Conservation (phyloP, 179 eudicot species). For the Pouteria campechiana region DNA sequence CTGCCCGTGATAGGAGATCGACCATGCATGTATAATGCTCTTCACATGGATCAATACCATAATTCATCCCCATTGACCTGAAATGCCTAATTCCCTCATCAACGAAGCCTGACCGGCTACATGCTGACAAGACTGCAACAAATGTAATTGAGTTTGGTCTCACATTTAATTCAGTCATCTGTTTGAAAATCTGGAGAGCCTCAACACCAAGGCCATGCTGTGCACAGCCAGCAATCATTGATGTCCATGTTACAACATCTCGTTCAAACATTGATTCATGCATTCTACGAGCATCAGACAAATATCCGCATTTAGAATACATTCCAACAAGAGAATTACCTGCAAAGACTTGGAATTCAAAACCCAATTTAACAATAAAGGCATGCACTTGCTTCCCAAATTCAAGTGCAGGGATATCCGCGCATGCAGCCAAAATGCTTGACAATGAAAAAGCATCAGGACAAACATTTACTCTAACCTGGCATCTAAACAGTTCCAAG, state of each 20-base stretch:
- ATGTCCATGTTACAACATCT: constrained; percentile 90
- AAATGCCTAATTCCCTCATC: too few species aligned
- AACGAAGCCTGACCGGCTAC: too few species aligned
- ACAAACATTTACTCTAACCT: constrained; percentile 13
- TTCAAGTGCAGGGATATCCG: constrained; percentile 28
- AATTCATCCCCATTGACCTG: too few species aligned
- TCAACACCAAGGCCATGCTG: constrained; percentile 81
- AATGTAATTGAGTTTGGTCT: constrained; percentile 72
- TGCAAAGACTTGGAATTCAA: constrained; percentile 26
- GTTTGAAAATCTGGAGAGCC: constrained; percentile 72
- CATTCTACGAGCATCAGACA: constrained; percentile 19
- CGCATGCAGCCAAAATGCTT: constrained; percentile 26
- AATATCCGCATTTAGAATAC: constrained; percentile 37
- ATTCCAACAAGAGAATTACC: constrained; percentile 35
- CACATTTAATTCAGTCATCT: constrained; percentile 71
- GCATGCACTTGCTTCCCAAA: constrained; percentile 43
- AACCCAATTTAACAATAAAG: constrained; percentile 19
- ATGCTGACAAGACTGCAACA: constrained; percentile 83
- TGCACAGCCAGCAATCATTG: constrained; percentile 73
- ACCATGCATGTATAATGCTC: too few species aligned
- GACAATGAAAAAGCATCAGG: constrained; percentile 28
- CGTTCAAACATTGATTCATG: too few species aligned
- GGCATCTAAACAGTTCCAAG: constrained; percentile 3
- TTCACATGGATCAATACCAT: too few species aligned
- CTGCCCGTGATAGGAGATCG: too few species aligned